Evolutionary conservation across 2,329 filamentous ascomycete species (phyloP).

Genomic region (Dactylellina sp.): DNA sequence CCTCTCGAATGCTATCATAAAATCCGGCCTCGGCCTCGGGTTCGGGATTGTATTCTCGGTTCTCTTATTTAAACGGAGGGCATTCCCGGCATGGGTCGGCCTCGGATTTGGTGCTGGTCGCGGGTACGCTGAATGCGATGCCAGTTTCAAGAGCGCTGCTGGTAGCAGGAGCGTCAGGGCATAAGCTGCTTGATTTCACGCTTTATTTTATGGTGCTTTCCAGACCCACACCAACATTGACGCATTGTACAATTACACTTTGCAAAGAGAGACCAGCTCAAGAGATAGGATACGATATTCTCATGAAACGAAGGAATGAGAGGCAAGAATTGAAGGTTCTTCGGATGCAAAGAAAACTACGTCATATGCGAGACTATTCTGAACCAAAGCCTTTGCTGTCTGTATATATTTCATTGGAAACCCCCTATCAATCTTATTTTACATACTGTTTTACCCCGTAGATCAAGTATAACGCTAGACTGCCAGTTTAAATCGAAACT

Average conservation of each 20-base stretch:
- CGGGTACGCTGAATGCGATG: conserved; percentile 98
- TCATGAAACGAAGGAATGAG: conserved; percentile 2
- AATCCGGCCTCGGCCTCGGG: conserved; percentile 92
- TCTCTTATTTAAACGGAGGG: conserved; percentile 95
- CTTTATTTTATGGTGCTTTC: not conserved
- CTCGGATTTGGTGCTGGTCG: conserved; percentile 94
- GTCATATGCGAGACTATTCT: conserved; percentile 33
- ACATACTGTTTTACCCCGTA: not conserved
- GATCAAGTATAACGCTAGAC: not conserved
- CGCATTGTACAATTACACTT: conserved; percentile 26
- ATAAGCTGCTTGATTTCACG: conserved; percentile 10
- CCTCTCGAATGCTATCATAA: conserved; percentile 96
- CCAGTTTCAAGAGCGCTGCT: conserved; percentile 70
- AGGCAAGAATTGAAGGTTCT: conserved; percentile 18
- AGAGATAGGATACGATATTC: not conserved
- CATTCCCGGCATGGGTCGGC: conserved; percentile 96
- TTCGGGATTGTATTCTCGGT: conserved; percentile 99
- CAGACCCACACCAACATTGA: not conserved
- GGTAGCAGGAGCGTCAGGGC: conserved; percentile 46
- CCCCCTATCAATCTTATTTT: not conserved
- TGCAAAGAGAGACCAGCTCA: not conserved
- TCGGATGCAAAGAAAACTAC: conserved; percentile 22
- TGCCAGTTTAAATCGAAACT: not conserved
- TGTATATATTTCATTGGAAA: conserved; percentile 43
- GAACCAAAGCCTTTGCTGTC: conserved; percentile 28